Percentiles rank a stretch among this genome's conserved stretches.
Evolutionary conservation across 1,139 yeast genomes (phyloP).

Genomic region (Ogataea hybrid): DNA sequence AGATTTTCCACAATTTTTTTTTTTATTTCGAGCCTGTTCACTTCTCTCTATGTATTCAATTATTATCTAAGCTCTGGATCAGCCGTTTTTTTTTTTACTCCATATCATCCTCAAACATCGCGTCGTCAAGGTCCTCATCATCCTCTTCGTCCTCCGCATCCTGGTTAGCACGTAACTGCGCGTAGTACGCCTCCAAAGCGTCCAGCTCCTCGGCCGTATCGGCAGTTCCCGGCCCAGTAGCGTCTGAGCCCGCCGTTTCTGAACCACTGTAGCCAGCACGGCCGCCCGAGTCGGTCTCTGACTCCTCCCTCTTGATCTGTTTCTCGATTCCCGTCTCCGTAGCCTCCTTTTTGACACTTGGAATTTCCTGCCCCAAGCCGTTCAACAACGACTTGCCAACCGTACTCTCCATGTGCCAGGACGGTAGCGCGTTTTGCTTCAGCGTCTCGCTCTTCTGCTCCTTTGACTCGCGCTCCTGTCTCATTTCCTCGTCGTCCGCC

Average conservation of each 20-base stretch:
- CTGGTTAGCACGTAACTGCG: conserved; percentile 63
- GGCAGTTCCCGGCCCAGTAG: conserved; percentile 13
- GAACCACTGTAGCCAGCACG: conserved; percentile 4
- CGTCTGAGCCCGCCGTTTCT: conserved; percentile 10
- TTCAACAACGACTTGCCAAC: conserved; percentile 66
- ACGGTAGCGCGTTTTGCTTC: conserved; percentile 92
- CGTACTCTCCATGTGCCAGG: conserved; percentile 93
- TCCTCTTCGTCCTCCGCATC: conserved; percentile 52
- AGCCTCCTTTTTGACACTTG: conserved; percentile 16
- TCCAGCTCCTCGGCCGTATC: conserved; percentile 58
- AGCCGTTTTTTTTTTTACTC: neutral
- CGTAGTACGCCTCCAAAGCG: conserved; percentile 78
- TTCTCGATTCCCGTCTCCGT: conserved; percentile 1
- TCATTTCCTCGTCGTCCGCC: conserved; percentile 78
- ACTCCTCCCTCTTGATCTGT: conserved; percentile 7
- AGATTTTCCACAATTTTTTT: neutral
- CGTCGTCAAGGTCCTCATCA: conserved; percentile 45
- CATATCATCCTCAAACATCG: conserved; percentile 35
- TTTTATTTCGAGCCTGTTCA: neutral
- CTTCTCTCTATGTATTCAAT: neutral
- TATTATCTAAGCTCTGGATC: neutral
- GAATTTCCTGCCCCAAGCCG: conserved; percentile 45
- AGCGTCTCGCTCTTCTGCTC: conserved; percentile 70
- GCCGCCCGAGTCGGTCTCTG: conserved; percentile 4
- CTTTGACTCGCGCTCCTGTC: conserved; percentile 58